phyloP scores from a whole-genome alignment of 129 eudicot species.

The Erigeron canadensis region DNA sequence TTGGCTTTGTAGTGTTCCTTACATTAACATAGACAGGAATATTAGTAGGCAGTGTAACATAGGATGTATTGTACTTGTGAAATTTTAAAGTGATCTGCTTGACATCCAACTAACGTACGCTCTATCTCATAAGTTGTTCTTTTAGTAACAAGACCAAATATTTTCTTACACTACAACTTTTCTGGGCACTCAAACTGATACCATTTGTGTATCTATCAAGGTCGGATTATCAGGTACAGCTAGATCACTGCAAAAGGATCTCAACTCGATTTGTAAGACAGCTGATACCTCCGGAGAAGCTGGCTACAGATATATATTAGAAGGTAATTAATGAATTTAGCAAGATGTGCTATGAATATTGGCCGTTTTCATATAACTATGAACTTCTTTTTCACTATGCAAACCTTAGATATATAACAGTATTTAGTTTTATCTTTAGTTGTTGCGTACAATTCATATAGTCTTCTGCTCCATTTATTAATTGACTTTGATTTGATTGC shows the following conservation, averaged over 20 bases:
- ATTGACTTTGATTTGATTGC: conserved; percentile 32
- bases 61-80: too few species aligned
- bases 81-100: too few species aligned
- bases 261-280: conserved; percentile 61
- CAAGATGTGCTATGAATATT: neutral
- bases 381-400: neutral
- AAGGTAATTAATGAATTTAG: conserved; percentile 46
- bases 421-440: neutral
- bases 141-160: too few species aligned
- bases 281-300: conserved; percentile 70
- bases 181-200: too few species aligned
- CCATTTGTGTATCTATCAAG: conserved; percentile 17
- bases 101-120: too few species aligned
- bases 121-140: too few species aligned
- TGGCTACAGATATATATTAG: conserved; percentile 65
- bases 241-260: conserved; percentile 70
- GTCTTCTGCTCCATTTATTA: neutral
- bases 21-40: too few species aligned
- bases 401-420: too few species aligned
- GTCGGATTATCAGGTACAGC: conserved; percentile 76
- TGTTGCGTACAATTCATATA: neutral
- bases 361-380: neutral
- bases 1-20: too few species aligned
- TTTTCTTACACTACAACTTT: too few species aligned
- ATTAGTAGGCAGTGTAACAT: too few species aligned